phyloP scores from a whole-genome alignment of 2,329 filamentous ascomycete genomes.

The Fusarium longipes region DNA sequence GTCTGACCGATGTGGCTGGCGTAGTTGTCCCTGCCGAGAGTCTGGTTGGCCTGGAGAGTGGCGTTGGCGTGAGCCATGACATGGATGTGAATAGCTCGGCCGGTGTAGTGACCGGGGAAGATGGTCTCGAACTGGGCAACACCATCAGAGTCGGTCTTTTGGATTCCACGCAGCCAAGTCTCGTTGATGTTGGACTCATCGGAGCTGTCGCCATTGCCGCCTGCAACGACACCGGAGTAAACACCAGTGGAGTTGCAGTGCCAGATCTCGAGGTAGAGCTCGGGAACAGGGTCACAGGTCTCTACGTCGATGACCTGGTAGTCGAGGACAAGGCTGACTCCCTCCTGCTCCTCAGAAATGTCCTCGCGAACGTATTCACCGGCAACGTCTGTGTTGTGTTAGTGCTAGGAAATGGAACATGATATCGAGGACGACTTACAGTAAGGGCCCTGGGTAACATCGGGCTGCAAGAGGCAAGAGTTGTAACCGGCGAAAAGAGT shows the following conservation, averaged over 20 bases:
- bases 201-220: conserved; percentile 58
- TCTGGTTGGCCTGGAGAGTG: neutral
- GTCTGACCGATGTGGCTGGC: conserved; percentile 4
- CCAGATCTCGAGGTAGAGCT: conserved; percentile 60
- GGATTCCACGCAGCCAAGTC: conserved; percentile 44
- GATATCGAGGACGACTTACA: conserved; percentile 36
- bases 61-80: conserved; percentile 37
- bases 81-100: conserved; percentile 62
- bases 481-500: conserved; percentile 54
- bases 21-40: neutral
- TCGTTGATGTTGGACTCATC: conserved; percentile 50
- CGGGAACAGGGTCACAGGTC: conserved; percentile 56
- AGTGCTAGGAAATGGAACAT: neutral
- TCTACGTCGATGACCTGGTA: conserved; percentile 59
- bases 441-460: conserved; percentile 63
- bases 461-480: conserved; percentile 61
- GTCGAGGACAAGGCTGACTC: conserved; percentile 56
- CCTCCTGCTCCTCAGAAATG: conserved; percentile 55
- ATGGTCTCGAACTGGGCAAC: conserved; percentile 57
- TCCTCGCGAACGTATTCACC: conserved; percentile 52
- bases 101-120: conserved; percentile 58
- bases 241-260: conserved; percentile 61
- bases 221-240: conserved; percentile 56
- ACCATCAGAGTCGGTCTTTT: conserved; percentile 53
- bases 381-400: conserved; percentile 41